These are phyloP conservation scores for Nicotiana tomentosiformis DNA, from an alignment of 257 asterid species.

Conservation along the genomic window DNA sequence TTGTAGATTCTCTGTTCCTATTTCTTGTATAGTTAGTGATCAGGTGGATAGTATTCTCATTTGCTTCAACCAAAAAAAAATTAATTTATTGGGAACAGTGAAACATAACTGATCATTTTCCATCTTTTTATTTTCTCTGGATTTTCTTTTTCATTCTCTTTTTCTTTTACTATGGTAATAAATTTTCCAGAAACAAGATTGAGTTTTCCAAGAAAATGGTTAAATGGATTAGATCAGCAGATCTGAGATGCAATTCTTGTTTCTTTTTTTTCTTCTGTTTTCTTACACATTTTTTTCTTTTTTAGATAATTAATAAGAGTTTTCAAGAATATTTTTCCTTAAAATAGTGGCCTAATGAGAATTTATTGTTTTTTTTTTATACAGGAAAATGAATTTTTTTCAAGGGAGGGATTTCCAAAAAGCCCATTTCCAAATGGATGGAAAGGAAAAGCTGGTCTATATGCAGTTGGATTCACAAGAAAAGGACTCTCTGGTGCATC, in stretches of 20 bases:
- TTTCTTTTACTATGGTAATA: neutral
- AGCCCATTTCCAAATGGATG: conserved; percentile 80
- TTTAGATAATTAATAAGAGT: neutral
- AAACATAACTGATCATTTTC: neutral
- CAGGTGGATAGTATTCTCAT: conserved; percentile 26
- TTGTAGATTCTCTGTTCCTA: conserved; percentile 42
- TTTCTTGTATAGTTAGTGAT: conserved; percentile 37
- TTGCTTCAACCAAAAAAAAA: neutral
- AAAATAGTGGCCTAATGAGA: neutral
- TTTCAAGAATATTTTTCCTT: neutral
- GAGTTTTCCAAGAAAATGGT: conserved; percentile 30
- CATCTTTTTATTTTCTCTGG: neutral
- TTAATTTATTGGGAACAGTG: conserved; percentile 21
- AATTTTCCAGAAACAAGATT: conserved; percentile 22
- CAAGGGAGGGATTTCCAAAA: conserved; percentile 65
- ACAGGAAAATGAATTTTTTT: conserved; percentile 69
- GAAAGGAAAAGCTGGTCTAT: conserved; percentile 82
- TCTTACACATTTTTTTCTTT: neutral
- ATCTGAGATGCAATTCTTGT: conserved; percentile 1
- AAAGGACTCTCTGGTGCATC: conserved; percentile 90
- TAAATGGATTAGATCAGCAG: conserved; percentile 7
- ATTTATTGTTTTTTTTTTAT: neutral
- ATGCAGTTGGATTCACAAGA: conserved; percentile 85
- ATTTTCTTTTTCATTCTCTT: neutral
- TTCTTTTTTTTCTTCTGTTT: neutral